Percentiles rank a stretch among this genome's conserved stretches.
Conservation (phyloP, 768 basidiomycete species). For the Kwoniella bestiolae region DNA sequence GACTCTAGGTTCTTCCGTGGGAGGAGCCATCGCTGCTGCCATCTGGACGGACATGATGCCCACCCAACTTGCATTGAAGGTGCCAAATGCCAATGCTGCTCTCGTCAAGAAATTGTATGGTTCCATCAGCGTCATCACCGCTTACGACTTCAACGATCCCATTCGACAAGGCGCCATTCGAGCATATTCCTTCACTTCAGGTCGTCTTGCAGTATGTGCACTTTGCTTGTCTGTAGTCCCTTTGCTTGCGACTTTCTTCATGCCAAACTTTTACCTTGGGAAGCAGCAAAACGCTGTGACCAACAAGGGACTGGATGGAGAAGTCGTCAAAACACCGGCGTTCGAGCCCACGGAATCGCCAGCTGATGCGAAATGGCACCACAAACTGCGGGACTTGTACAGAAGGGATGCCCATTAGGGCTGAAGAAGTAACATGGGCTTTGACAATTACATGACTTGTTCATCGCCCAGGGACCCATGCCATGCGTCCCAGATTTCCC, state of each 20-base stretch:
- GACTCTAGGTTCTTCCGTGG: conserved; percentile 54
- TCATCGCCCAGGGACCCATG: no score
- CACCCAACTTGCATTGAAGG: no score
- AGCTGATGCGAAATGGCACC: no score
- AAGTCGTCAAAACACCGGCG: no score
- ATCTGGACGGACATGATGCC: conserved; percentile 33
- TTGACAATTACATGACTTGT: no score
- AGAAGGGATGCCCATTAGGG: no score
- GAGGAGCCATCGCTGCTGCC: conserved; percentile 50
- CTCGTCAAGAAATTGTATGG: conserved; percentile 5
- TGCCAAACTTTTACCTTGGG: conserved; percentile 16
- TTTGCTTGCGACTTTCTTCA: conserved; percentile 5
- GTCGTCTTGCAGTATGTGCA: not conserved
- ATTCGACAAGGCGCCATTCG: no score
- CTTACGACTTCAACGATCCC: not conserved
- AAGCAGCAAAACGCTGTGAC: conserved; percentile 15
- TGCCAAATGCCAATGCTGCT: not conserved
- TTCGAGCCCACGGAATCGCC: no score
- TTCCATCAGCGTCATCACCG: not conserved
- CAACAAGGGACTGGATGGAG: not conserved
- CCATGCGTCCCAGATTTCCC: no score
- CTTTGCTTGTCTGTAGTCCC: not conserved
- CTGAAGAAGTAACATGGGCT: no score
- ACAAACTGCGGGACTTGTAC: no score
- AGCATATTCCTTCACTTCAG: no score